phyloP scores from a whole-genome alignment of 2,329 filamentous ascomycete species.

The Phialocephala sp. region DNA sequence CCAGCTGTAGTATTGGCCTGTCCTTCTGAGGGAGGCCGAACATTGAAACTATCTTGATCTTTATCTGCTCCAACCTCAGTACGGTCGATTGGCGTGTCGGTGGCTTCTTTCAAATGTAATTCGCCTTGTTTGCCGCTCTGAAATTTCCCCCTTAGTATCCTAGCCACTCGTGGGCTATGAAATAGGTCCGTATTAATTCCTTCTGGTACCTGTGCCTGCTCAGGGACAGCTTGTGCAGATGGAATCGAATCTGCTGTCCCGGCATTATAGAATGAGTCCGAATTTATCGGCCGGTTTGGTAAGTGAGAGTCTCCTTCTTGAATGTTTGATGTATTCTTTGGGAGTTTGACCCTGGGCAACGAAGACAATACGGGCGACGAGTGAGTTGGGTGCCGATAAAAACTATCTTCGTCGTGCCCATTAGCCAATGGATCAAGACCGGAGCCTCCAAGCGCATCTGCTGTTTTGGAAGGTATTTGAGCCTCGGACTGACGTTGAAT shows the following conservation, averaged over 20 bases:
- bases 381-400: conserved; percentile 56
- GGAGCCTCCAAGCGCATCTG: conserved; percentile 47
- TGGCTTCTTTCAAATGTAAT: conserved; percentile 43
- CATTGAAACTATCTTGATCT: conserved; percentile 46
- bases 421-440: conserved; percentile 29
- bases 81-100: conserved; percentile 45
- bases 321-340: conserved; percentile 51
- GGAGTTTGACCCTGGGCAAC: conserved; percentile 60
- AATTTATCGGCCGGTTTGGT: conserved; percentile 33
- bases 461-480: conserved; percentile 57
- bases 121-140: conserved; percentile 27
- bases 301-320: conserved; percentile 35
- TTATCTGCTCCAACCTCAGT: conserved; percentile 38
- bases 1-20: neutral
- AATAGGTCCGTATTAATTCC: conserved; percentile 67
- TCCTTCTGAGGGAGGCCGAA: conserved; percentile 27
- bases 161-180: conserved; percentile 62
- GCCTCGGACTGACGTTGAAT: conserved; percentile 55
- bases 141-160: conserved; percentile 56
- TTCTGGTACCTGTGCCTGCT: conserved; percentile 56
- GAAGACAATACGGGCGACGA: conserved; percentile 55
- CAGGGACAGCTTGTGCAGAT: conserved; percentile 38
- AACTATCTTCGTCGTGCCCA: conserved; percentile 57
- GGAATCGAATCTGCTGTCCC: conserved; percentile 25
- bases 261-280: conserved; percentile 47